Conservation (phyloP, 768 basidiomycete genomes). For the Psilocybe subaeruginosa region DNA sequence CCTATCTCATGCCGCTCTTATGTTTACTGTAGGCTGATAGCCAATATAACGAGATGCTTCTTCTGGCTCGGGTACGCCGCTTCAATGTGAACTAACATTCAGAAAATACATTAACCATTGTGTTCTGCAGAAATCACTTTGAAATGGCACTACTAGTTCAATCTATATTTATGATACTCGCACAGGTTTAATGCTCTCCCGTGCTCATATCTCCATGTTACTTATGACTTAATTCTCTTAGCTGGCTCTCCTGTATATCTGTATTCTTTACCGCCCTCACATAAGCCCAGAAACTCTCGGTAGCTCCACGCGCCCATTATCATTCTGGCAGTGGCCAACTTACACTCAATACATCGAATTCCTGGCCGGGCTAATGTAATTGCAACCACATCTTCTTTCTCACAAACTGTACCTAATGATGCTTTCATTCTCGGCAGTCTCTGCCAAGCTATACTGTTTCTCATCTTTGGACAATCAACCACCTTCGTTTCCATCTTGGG, state of each 20-base stretch:
- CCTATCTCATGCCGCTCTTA: slow-evolving; percentile 6
- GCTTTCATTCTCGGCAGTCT: slow-evolving; percentile 39
- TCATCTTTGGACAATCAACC: slow-evolving; percentile 70
- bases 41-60: slow-evolving; percentile 88
- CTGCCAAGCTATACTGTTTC: slow-evolving; percentile 70
- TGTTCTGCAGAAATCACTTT: slow-evolving; percentile 55
- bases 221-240: slow-evolving; percentile 29
- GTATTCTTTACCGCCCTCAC: slow-evolving; percentile 70
- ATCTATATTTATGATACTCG: slow-evolving; percentile 82
- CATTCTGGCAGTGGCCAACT: slow-evolving; percentile 86
- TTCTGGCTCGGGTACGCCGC: slow-evolving; percentile 78
- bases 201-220: neutral
- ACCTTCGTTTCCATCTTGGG: slow-evolving; percentile 67
- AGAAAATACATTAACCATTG: neutral
- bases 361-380: slow-evolving; percentile 77
- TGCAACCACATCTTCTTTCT: neutral
- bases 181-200: slow-evolving; percentile 57
- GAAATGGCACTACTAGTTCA: slow-evolving; percentile 80
- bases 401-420: neutral
- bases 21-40: slow-evolving; percentile 56
- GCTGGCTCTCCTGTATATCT: slow-evolving; percentile 83
- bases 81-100: neutral
- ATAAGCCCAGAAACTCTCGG: slow-evolving; percentile 61
- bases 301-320: slow-evolving; percentile 64
- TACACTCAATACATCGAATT: slow-evolving; percentile 85